Percentiles rank a stretch among this genome's conserved stretches.
Evolutionary conservation across 2,329 filamentous ascomycete species (phyloP).

Genomic region (Calonectria pauciramosa): DNA sequence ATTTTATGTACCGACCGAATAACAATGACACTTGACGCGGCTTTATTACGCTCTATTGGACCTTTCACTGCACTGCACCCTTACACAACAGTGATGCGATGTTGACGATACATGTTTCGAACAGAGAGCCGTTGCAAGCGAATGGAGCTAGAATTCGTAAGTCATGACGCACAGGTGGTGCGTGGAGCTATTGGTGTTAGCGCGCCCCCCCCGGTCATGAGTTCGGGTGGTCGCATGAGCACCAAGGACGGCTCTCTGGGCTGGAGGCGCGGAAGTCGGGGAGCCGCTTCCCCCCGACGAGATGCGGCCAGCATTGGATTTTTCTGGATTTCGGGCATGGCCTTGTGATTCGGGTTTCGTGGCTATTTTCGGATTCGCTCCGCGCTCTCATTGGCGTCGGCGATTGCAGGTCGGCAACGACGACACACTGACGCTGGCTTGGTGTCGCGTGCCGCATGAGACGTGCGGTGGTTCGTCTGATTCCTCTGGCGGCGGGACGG

Average conservation of each 20-base stretch:
- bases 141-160: slow-evolving; percentile 18
- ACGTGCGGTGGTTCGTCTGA: too few species aligned
- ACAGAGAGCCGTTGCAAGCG: background rate
- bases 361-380: background rate
- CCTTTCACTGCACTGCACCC: background rate
- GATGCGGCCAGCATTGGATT: background rate
- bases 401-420: background rate
- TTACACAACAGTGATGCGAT: background rate
- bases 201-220: slow-evolving; percentile 7
- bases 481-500: too few species aligned
- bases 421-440: background rate
- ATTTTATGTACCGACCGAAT: background rate
- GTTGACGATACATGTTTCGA: background rate
- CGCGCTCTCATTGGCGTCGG: background rate
- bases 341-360: background rate
- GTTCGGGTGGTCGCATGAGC: slow-evolving; percentile 29
- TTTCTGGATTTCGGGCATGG: background rate
- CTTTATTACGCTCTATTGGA: background rate
- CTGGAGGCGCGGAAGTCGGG: slow-evolving; percentile 22
- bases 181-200: slow-evolving; percentile 7
- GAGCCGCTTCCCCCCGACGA: background rate
- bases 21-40: background rate
- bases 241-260: background rate
- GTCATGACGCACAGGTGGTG: slow-evolving; percentile 20
- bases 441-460: background rate